phyloP scores from a whole-genome alignment of 2,329 filamentous ascomycete genomes.

The Phoma sp. region DNA sequence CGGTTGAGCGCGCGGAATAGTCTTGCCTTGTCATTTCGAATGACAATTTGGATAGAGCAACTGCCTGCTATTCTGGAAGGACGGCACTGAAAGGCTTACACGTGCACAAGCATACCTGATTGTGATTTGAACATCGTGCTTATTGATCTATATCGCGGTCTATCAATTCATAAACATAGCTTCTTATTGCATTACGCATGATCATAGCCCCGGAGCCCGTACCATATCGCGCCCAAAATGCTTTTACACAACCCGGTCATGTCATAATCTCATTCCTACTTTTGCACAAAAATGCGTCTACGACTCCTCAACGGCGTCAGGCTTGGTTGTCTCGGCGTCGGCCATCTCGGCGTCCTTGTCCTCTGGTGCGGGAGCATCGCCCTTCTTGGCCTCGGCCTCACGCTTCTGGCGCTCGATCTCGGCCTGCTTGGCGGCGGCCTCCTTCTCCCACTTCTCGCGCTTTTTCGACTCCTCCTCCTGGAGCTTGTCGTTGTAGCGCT shows the following conservation, averaged over 20 bases:
- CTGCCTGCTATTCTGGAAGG: no score
- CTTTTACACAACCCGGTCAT: slow-evolving; percentile 23
- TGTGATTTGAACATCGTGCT: slow-evolving; percentile 5
- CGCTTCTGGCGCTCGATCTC: slow-evolving; percentile 77
- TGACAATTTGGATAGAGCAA: no score
- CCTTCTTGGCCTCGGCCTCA: slow-evolving; percentile 71
- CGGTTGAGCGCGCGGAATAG: no score
- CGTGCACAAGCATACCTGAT: no score
- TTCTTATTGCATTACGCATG: slow-evolving; percentile 28
- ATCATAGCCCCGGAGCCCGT: slow-evolving; percentile 19
- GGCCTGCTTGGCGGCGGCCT: slow-evolving; percentile 65
- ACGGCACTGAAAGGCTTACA: no score
- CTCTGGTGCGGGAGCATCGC: slow-evolving; percentile 47
- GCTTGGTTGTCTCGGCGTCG: slow-evolving; percentile 57
- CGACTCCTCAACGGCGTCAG: slow-evolving; percentile 49
- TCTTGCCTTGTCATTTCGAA: no score
- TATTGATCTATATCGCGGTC: slow-evolving; percentile 35
- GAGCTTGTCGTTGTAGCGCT: slow-evolving; percentile 94
- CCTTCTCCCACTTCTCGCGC: slow-evolving; percentile 69
- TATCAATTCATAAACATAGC: slow-evolving; percentile 32
- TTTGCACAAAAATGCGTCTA: slow-evolving; percentile 11
- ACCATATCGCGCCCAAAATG: slow-evolving; percentile 25
- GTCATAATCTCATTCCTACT: slow-evolving; percentile 14
- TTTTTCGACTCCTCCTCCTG: slow-evolving; percentile 82
- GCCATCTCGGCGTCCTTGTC: slow-evolving; percentile 63